Percentiles rank a stretch among this genome's conserved stretches.
Evolutionary conservation across 305 asterid species (phyloP).

Genomic region (Solanum aculeatissimum): DNA sequence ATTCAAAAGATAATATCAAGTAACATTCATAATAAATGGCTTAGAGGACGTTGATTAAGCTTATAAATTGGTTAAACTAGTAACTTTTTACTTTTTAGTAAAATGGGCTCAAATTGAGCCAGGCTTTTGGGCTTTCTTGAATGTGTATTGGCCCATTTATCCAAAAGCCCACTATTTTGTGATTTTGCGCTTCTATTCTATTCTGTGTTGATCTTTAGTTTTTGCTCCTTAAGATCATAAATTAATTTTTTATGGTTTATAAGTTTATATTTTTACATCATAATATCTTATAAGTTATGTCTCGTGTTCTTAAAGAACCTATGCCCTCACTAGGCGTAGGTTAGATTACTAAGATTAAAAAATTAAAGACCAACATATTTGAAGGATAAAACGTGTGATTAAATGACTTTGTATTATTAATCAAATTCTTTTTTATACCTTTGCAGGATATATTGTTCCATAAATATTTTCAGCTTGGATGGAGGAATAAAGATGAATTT

Average conservation of each 20-base stretch:
- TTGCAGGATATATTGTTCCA: not conserved
- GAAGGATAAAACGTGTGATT: not conserved
- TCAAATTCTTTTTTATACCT: not conserved
- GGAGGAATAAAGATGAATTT: not conserved
- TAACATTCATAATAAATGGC: not conserved
- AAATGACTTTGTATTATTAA: not conserved
- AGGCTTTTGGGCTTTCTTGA: not conserved
- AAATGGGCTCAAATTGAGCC: not conserved
- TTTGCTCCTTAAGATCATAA: too few relatives aligned
- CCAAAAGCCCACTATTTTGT: not conserved
- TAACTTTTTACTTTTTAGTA: not conserved
- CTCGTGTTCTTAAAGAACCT: too few relatives aligned
- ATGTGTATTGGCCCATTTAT: not conserved
- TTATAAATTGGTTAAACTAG: not conserved
- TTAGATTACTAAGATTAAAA: too few relatives aligned
- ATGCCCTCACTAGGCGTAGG: not conserved
- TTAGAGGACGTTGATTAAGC: not conserved
- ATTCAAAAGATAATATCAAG: not conserved
- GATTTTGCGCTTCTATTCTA: too few relatives aligned
- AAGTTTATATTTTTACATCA: too few relatives aligned
- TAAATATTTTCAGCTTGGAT: not conserved
- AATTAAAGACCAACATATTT: not conserved
- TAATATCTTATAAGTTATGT: too few relatives aligned
- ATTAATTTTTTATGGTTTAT: too few relatives aligned
- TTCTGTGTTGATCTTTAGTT: too few relatives aligned